Evolutionary conservation across 495 filamentous ascomycete species (phyloP).

Genomic region (Astrothelium macrocarpum): DNA sequence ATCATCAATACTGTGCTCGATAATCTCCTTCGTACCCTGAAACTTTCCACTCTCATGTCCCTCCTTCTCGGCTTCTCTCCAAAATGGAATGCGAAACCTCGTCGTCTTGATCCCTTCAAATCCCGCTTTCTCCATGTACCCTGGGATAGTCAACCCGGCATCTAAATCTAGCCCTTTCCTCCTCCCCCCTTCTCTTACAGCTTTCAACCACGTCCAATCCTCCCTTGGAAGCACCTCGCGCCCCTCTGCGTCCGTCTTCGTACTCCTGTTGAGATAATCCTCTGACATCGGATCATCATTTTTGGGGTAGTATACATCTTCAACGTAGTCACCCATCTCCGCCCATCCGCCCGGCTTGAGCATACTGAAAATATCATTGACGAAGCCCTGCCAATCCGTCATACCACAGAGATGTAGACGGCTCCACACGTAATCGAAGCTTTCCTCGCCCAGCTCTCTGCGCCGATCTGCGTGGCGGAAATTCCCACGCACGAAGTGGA

Average conservation of each 20-base stretch:
- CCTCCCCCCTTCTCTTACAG: background rate
- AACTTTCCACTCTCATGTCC: no score
- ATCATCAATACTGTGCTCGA: no score
- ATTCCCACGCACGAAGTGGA: slow-evolving; percentile 13
- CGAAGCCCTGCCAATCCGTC: background rate
- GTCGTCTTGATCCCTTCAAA: background rate
- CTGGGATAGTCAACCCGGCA: background rate
- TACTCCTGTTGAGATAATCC: no score
- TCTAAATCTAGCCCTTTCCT: background rate
- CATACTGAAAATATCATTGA: background rate
- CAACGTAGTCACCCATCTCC: background rate
- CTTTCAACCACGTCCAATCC: background rate
- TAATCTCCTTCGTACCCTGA: no score
- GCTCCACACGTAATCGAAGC: background rate
- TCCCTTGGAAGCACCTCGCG: no score
- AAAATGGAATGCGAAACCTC: background rate
- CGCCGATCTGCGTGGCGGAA: no score
- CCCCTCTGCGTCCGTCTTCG: no score
- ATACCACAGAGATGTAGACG: background rate
- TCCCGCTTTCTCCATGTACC: background rate
- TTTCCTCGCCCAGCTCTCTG: no score
- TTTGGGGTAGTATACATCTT: background rate
- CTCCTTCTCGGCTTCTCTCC: background rate
- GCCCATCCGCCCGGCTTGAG: background rate
- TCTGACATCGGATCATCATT: background rate